Evolutionary conservation across 805 yeast species (phyloP).

Genomic region (Metschnikowia henanensis): DNA sequence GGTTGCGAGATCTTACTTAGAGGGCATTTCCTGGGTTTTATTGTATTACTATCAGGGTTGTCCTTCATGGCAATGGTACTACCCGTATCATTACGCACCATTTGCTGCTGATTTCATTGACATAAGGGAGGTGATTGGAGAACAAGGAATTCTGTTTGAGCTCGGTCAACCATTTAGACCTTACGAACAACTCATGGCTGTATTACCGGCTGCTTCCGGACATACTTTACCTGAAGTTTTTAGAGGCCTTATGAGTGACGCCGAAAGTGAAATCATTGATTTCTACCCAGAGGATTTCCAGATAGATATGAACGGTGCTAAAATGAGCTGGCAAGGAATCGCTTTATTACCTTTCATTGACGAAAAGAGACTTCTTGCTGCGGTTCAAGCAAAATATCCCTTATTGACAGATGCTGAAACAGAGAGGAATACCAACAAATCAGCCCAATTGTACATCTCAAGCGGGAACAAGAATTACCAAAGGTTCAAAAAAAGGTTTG

Average conservation of each 20-base stretch:
- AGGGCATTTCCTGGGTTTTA: constrained; percentile 97
- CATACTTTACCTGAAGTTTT: constrained; percentile 82
- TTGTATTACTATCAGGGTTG: constrained; percentile 96
- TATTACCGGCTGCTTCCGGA: constrained; percentile 90
- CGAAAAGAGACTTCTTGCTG: constrained; percentile 65
- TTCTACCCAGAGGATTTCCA: constrained; percentile 88
- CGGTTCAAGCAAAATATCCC: constrained; percentile 65
- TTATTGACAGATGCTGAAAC: constrained; percentile 65
- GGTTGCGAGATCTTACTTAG: constrained; percentile 75
- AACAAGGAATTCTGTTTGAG: constrained; percentile 53
- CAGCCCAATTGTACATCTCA: constrained; percentile 70
- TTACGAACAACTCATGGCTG: constrained; percentile 92
- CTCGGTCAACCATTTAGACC: constrained; percentile 84
- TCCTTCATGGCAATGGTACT: constrained; percentile 98
- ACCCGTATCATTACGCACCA: constrained; percentile 97
- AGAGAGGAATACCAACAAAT: constrained; percentile 66
- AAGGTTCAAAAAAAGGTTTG: constrained; percentile 35
- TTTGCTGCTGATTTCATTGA: constrained; percentile 85
- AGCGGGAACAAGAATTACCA: constrained; percentile 53
- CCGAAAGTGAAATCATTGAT: constrained; percentile 81
- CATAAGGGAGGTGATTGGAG: constrained; percentile 44
- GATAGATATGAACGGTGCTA: constrained; percentile 94
- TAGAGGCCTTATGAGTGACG: constrained; percentile 76
- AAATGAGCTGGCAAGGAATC: constrained; percentile 94
- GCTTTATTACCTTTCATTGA: constrained; percentile 90